Base-by-base conservation (phyloP, 2,329 filamentous ascomycete genomes). In the Aspergillus clavatus region DNA sequence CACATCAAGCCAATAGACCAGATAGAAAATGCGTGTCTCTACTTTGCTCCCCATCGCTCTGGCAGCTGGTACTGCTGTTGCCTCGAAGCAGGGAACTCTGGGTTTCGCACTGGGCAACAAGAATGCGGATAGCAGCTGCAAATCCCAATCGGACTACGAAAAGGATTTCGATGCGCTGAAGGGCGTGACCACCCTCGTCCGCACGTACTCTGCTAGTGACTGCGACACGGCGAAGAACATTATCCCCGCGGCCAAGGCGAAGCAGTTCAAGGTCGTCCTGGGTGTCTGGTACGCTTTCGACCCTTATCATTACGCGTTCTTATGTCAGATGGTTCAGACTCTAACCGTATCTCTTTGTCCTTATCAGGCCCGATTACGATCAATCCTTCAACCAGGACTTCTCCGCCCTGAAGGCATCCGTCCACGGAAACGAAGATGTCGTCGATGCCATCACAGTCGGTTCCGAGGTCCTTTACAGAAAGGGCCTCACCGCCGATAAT, bases 401-500 rank as follows among this genome's bases (percentile, higher is more conserved):
- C 60, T 65, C 71, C 5, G 81, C 82, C 10, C 70, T 86, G 45
- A 69, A 74, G 42, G 68, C 65, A 42, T 57, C 58, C 16, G 56
- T 70, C 28, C 62, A 63, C 21, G 63, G 60, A 55, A 77, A 66
- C 76, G 70, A 76, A 56, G 74, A 79, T 48, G 76, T 79, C 46
- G 76, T 88, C 52, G 80, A 84, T 59, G 84, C 78, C 45, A 79
- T 87, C 51, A 86, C 83, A 4, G 81, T 87, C 46, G 84, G 84
- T 22, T 86, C 81, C 11, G 84, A 88, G 71, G 77, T 78, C 5
- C 72, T 87, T 38, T 87, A 87, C 70, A 80, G 84, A 44, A 78
- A 79, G 43, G 83, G 82, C 63, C 79, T 86, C 64, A 83, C 78
- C 7, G 82, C 78, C 38, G 61, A 72, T 6, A 62, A 81, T 56